phyloP scores from a whole-genome alignment of 2,329 filamentous ascomycete genomes.

The Sporothrix sp. region DNA sequence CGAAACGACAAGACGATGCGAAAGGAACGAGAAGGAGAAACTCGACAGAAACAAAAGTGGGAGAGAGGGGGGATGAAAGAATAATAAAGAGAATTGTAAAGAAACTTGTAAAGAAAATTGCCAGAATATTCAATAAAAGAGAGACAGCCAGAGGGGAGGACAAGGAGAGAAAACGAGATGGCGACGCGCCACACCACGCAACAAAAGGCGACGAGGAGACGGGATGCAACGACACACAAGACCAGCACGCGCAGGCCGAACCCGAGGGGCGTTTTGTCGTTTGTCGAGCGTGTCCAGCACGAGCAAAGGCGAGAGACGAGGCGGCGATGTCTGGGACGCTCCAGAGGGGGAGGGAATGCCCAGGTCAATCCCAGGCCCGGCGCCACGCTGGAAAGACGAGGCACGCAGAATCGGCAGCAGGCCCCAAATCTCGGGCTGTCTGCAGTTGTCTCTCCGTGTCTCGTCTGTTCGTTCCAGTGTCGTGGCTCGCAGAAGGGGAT shows the following conservation, averaged over 20 bases:
- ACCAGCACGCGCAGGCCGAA: background rate
- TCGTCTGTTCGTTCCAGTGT: background rate
- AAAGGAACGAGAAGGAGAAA: background rate
- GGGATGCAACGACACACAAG: background rate
- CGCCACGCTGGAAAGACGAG: no score
- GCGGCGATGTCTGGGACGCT: no score
- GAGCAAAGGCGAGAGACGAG: no score
- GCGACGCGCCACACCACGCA: slow-evolving; percentile 6
- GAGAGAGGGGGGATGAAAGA: background rate
- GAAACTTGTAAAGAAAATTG: background rate
- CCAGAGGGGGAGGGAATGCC: no score
- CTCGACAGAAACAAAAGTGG: background rate
- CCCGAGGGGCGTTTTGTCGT: no score
- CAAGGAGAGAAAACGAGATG: background rate
- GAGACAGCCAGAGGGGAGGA: background rate
- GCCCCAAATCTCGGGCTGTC: no score
- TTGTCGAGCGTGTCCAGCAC: no score
- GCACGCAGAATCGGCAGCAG: no score
- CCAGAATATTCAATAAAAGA: background rate
- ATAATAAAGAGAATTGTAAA: slow-evolving; percentile 11
- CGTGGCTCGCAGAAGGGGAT: slow-evolving; percentile 2
- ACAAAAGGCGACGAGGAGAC: background rate
- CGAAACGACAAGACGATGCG: background rate
- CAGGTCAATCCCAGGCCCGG: no score
- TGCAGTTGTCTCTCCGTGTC: background rate